These are phyloP conservation scores for Paraurostyla sp. DNA, from an alignment of 73 alveolate genomes.

Conservation along the genomic window DNA sequence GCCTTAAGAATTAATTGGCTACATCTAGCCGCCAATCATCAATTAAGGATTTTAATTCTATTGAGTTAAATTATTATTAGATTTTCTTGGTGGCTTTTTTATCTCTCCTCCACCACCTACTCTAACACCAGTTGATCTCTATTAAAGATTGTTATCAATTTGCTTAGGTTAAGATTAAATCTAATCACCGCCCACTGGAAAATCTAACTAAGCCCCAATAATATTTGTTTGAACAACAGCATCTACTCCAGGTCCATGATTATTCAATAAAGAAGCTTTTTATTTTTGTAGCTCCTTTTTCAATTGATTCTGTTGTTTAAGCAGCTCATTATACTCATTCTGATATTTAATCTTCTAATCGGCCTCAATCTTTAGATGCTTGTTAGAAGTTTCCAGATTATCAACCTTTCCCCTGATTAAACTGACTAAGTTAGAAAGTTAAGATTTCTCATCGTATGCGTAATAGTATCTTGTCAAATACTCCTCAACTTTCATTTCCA, in stretches of 20 bases:
- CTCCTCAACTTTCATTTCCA: constrained; percentile 55
- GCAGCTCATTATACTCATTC: constrained; percentile 16
- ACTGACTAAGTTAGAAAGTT: not conserved
- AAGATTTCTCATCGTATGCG: not conserved
- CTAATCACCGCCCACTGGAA: not conserved
- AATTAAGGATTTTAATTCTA: not conserved
- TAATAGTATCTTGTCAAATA: not conserved
- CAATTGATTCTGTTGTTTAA: not conserved
- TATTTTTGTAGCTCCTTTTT: not conserved
- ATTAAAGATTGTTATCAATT: not conserved
- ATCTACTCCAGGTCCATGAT: not conserved
- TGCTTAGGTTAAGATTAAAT: not conserved
- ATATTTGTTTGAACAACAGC: not conserved
- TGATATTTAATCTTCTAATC: not conserved
- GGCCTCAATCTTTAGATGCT: not conserved
- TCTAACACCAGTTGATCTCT: not conserved
- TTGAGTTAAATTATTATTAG: not conserved
- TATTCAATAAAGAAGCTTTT: not conserved
- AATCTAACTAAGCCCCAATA: not conserved
- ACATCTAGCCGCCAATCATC: not conserved
- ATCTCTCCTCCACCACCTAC: constrained; percentile 53
- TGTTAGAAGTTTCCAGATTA: not conserved
- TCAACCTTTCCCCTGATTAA: not conserved
- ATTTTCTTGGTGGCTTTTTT: not conserved
- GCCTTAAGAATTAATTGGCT: not conserved